Conservation (phyloP, 2,329 filamentous ascomycete species). For the Coniochaeta sp. region DNA sequence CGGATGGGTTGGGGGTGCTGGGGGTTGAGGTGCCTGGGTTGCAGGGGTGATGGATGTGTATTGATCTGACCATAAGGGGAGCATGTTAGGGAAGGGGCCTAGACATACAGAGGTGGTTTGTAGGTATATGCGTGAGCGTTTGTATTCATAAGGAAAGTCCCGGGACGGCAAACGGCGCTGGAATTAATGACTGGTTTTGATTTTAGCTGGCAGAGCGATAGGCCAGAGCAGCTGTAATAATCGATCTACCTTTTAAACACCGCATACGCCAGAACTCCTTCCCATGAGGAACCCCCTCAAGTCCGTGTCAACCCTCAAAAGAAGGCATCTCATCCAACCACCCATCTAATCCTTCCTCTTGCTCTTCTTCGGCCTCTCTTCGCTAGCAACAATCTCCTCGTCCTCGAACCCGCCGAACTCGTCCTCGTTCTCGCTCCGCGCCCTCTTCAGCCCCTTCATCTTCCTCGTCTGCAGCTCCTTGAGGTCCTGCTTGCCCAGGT, state of each 20-base stretch:
- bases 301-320: too few relatives aligned
- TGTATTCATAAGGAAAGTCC: background rate
- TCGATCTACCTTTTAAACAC: background rate
- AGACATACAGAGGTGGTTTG: too few relatives aligned
- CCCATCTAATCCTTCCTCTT: constrained; percentile 19
- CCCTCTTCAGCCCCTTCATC: constrained; percentile 97
- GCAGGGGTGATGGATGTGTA: background rate
- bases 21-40: background rate
- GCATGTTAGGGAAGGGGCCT: background rate
- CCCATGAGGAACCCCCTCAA: background rate
- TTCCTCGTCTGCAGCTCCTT: constrained; percentile 86
- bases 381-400: constrained; percentile 23
- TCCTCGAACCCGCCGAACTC: constrained; percentile 33
- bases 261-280: background rate
- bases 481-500: constrained; percentile 86
- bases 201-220: background rate
- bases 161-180: background rate
- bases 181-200: background rate
- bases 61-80: too few relatives aligned
- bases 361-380: constrained; percentile 31
- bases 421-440: constrained; percentile 54
- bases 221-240: background rate
- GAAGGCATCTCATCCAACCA: too few relatives aligned
- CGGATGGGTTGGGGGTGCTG: constrained; percentile 3
- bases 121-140: too few relatives aligned